Conservation (phyloP, 305 asterid genomes). For the Rubia peregrina region DNA sequence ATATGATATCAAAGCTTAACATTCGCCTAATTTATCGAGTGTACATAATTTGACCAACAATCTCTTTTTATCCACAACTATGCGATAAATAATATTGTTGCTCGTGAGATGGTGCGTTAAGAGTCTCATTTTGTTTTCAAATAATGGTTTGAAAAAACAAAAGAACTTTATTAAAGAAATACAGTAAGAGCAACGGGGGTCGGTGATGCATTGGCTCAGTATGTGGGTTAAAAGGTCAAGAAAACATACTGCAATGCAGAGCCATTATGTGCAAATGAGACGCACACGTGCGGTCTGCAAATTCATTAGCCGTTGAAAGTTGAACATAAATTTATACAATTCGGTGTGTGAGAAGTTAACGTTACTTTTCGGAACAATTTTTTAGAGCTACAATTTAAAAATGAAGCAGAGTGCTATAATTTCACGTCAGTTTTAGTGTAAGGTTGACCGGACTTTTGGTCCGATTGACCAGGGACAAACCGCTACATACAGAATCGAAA, state of each 20-base stretch:
- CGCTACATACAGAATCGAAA: neutral
- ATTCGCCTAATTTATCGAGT: no score
- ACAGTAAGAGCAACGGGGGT: no score
- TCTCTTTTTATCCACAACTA: no score
- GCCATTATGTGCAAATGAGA: neutral
- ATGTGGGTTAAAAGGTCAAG: neutral
- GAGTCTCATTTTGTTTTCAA: no score
- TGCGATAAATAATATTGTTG: no score
- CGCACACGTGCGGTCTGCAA: constrained; percentile 9
- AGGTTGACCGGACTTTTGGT: constrained; percentile 32
- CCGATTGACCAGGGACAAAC: constrained; percentile 33
- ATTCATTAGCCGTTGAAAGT: neutral
- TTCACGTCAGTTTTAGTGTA: neutral
- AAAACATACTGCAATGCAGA: neutral
- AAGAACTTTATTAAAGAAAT: no score
- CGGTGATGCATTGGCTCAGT: no score
- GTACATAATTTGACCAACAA: no score
- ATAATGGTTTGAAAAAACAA: no score
- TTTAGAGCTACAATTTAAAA: neutral
- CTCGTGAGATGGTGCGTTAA: no score
- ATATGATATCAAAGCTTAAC: no score
- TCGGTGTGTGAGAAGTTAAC: neutral
- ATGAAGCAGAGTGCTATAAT: neutral
- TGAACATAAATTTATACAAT: neutral
- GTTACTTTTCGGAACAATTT: neutral